Conservation (phyloP, 73 alveolate species). For the Tetrahymena malaccensis region DNA sequence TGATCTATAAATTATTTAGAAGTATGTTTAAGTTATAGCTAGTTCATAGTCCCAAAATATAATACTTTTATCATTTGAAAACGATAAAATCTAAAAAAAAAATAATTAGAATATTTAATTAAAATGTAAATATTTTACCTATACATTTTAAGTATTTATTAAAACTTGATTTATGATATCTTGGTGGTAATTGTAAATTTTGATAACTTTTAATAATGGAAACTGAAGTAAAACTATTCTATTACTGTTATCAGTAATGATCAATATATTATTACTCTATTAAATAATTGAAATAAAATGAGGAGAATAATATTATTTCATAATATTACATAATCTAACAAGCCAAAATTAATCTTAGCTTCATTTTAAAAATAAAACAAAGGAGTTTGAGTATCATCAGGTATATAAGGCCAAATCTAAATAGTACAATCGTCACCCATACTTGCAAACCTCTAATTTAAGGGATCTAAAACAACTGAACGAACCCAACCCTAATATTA, state of each 20-base stretch:
- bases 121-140: background rate
- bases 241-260: background rate
- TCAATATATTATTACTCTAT: background rate
- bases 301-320: background rate
- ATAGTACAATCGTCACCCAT: background rate
- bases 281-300: no score
- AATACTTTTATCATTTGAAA: background rate
- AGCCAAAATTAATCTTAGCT: background rate
- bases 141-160: no score
- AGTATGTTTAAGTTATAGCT: background rate
- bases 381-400: background rate
- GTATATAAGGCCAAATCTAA: background rate
- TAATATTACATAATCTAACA: background rate
- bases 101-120: no score
- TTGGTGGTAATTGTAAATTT: background rate
- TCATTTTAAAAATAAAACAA: background rate
- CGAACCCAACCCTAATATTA: background rate
- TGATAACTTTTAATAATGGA: background rate
- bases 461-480: background rate
- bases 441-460: background rate
- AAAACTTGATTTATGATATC: background rate
- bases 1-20: background rate
- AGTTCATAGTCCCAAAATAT: background rate
- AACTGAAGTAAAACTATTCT: background rate
- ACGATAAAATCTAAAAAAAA: background rate